These are phyloP conservation scores for Apiospora phragmitis DNA, from an alignment of 2,329 filamentous ascomycete genomes.

Conservation along the genomic window DNA sequence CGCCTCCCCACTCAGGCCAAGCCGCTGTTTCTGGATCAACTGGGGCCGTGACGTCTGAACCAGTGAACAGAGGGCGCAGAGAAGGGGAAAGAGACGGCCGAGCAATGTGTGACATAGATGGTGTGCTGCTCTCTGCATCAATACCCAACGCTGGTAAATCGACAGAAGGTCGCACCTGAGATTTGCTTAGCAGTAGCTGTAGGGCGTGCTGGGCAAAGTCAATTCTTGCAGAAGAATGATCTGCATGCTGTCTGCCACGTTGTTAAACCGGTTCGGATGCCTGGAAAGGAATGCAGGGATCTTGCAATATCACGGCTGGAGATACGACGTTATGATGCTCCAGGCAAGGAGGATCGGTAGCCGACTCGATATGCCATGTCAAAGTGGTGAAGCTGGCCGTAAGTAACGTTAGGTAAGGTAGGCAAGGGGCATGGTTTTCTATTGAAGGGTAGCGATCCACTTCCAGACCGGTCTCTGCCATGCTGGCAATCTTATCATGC, in stretches of 20 bases:
- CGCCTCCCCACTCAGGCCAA: background rate
- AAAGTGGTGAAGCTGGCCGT: background rate
- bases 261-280: conserved; percentile 24
- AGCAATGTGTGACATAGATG: conserved; percentile 1
- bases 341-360: background rate
- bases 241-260: conserved; percentile 30
- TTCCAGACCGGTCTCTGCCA: conserved; percentile 26
- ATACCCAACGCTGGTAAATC: conserved; percentile 1
- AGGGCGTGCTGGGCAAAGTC: background rate
- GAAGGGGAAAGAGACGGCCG: background rate
- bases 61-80: background rate
- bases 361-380: background rate
- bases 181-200: background rate
- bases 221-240: background rate
- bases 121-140: conserved; percentile 4
- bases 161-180: background rate
- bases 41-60: background rate
- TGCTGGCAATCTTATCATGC: conserved; percentile 24
- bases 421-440: background rate
- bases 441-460: conserved; percentile 19
- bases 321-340: conserved; percentile 19
- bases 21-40: background rate
- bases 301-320: conserved; percentile 18
- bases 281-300: conserved; percentile 22
- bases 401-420: background rate